These are phyloP conservation scores for Cystofilobasidium bisporidii DNA, from an alignment of 768 basidiomycete species.

Conservation along the genomic window DNA sequence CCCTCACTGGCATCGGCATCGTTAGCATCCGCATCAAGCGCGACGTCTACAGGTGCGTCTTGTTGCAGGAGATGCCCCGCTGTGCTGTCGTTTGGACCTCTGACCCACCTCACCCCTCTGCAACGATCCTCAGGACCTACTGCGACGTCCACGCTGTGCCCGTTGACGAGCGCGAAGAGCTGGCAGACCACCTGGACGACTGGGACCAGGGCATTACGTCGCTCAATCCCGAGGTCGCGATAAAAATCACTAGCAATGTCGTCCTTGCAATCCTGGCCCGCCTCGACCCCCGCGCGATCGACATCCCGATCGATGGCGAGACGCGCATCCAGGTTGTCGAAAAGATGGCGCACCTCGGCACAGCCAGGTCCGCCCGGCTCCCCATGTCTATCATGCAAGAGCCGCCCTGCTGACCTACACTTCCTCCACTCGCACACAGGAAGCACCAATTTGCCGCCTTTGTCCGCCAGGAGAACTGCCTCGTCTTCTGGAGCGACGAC, in stretches of 20 bases:
- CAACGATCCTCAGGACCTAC: conserved; percentile 10
- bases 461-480: conserved; percentile 69
- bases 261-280: conserved; percentile 36
- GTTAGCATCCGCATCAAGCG: conserved; percentile 35
- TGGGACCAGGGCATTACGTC: conserved; percentile 60
- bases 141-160: not conserved
- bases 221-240: conserved; percentile 76
- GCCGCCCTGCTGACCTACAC: no score
- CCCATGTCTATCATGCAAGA: no score
- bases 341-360: conserved; percentile 62
- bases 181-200: conserved; percentile 31
- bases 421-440: not conserved
- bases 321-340: conserved; percentile 78
- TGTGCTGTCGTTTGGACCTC: no score
- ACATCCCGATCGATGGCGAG: conserved; percentile 52
- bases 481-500: conserved; percentile 74
- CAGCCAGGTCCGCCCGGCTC: conserved; percentile 46
- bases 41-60: conserved; percentile 11
- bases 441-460: conserved; percentile 88
- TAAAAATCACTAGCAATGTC: conserved; percentile 49
- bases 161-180: conserved; percentile 25
- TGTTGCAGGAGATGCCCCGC: no score
- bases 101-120: no score
- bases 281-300: conserved; percentile 31
- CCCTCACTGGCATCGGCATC: conserved; percentile 31